Evolutionary conservation across 1,284 basidiomycete genomes (phyloP).

Genomic region (Trichosporon sp.): DNA sequence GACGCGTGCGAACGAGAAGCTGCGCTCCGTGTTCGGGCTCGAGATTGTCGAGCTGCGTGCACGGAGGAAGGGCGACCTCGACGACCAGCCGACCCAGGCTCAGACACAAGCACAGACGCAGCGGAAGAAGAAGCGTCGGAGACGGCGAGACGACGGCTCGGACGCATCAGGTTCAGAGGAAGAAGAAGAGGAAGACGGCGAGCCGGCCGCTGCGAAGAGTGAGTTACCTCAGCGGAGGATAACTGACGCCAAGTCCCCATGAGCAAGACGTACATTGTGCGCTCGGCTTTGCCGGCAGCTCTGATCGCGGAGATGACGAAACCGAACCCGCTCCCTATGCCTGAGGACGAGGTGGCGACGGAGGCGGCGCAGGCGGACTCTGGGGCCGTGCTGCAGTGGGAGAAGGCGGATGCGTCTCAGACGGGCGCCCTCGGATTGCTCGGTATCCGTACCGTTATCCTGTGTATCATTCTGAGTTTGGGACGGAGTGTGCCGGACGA

Average conservation of each 20-base stretch:
- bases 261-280: conserved; percentile 44
- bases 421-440: conserved; percentile 45
- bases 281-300: conserved; percentile 42
- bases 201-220: conserved; percentile 32
- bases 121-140: conserved; percentile 37
- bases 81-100: conserved; percentile 18
- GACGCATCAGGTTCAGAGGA: conserved; percentile 36
- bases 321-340: conserved; percentile 37
- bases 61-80: conserved; percentile 34
- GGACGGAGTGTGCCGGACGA: conserved; percentile 47
- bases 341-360: conserved; percentile 26
- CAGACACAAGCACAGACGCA: conserved; percentile 32
- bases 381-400: conserved; percentile 52
- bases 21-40: conserved; percentile 48
- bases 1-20: conserved; percentile 39
- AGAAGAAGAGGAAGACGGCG: conserved; percentile 37
- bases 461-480: conserved; percentile 48
- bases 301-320: conserved; percentile 41
- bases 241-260: conserved; percentile 23
- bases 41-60: conserved; percentile 51
- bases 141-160: conserved; percentile 31
- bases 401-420: conserved; percentile 49
- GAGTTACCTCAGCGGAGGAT: not conserved
- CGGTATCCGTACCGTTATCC: conserved; percentile 53
- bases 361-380: conserved; percentile 39